Evolutionary conservation across 495 filamentous ascomycete genomes (phyloP).

Genomic region (Penicillium maclennaniae): DNA sequence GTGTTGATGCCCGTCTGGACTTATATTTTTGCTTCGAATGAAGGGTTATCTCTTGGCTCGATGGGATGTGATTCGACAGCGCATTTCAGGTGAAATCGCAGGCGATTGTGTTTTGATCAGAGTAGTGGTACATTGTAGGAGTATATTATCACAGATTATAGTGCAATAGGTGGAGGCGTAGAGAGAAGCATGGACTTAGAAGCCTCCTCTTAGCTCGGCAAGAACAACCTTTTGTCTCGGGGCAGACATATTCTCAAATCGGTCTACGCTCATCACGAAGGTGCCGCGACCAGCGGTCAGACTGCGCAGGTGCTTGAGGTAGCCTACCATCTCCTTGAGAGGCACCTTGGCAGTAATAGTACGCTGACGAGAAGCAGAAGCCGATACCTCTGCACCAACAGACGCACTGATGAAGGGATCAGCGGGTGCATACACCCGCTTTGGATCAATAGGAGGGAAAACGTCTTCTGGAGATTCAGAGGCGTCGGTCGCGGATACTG

Average conservation of each 20-base stretch:
- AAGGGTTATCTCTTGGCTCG: background rate
- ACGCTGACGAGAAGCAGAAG: constrained; percentile 40
- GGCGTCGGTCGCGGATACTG: constrained; percentile 26
- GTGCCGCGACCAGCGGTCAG: constrained; percentile 86
- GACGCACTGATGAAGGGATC: constrained; percentile 69
- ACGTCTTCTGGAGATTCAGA: constrained; percentile 20
- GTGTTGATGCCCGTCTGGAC: constrained; percentile 2
- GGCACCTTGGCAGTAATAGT: constrained; percentile 82
- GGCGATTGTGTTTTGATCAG: background rate
- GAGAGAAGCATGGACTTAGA: constrained; percentile 4
- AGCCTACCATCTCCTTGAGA: constrained; percentile 95
- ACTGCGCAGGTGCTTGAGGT: constrained; percentile 83
- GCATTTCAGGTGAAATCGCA: background rate
- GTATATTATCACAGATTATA: background rate
- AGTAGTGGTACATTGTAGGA: constrained; percentile 6
- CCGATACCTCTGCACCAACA: constrained; percentile 19
- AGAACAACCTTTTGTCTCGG: constrained; percentile 57
- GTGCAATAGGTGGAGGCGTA: background rate
- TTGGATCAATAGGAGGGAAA: constrained; percentile 54
- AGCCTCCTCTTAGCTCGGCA: constrained; percentile 44
- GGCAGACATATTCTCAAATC: constrained; percentile 79
- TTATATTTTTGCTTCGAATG: constrained; percentile 16
- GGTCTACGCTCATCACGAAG: constrained; percentile 87
- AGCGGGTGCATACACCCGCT: constrained; percentile 74
- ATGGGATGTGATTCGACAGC: background rate